Conservation (phyloP, 2,329 filamentous ascomycete genomes). For the Lasiodiplodia citricola region DNA sequence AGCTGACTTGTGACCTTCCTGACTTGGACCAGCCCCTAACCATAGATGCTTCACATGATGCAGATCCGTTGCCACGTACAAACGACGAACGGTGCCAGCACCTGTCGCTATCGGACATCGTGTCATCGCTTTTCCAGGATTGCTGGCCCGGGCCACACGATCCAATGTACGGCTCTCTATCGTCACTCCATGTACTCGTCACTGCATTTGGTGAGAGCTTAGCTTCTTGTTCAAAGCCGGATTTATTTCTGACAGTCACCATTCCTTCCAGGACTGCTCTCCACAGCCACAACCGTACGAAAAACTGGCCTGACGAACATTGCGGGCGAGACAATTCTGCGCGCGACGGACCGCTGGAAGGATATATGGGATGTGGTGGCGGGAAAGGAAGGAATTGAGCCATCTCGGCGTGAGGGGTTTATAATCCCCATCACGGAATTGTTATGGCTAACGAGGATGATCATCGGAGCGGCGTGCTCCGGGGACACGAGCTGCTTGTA, state of each 20-base stretch:
- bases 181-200: not conserved
- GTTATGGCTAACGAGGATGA: not conserved
- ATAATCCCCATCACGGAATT: not conserved
- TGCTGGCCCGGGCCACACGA: not conserved
- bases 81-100: not conserved
- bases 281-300: not conserved
- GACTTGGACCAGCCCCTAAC: not conserved
- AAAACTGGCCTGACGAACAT: not conserved
- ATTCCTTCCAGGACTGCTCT: not conserved
- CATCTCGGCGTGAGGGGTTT: not conserved
- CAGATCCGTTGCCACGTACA: not conserved
- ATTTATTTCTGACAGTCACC: not conserved
- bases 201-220: not conserved
- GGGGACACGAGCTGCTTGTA: not conserved
- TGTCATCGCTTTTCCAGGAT: not conserved
- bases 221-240: not conserved
- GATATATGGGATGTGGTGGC: not conserved
- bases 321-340: not conserved
- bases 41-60: not conserved
- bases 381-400: not conserved
- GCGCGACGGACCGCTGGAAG: not conserved
- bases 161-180: not conserved
- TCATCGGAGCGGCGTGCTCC: not conserved
- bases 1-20: not conserved
- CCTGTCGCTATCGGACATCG: not conserved